These are phyloP conservation scores for Penicillium sp. DNA, from an alignment of 2,329 filamentous ascomycete genomes.

Conservation along the genomic window DNA sequence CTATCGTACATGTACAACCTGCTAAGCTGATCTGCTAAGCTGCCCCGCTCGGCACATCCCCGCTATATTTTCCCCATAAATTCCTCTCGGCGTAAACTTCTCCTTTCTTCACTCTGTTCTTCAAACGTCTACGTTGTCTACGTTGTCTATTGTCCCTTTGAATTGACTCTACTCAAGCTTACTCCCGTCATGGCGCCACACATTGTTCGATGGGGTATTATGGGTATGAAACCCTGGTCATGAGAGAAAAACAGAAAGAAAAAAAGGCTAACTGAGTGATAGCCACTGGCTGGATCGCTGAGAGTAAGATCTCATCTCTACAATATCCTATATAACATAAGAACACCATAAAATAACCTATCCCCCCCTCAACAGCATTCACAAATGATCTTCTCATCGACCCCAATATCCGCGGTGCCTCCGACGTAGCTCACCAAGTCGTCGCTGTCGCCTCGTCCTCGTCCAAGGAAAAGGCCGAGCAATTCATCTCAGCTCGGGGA, in stretches of 20 bases:
- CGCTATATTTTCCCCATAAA: slow-evolving; percentile 8
- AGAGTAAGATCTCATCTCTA: slow-evolving; percentile 27
- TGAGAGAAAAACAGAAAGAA: background rate
- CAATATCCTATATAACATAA: slow-evolving; percentile 1
- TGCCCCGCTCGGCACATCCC: slow-evolving; percentile 30
- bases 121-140: too few relatives aligned
- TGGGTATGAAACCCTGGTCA: slow-evolving; percentile 33
- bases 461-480: slow-evolving; percentile 64
- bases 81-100: background rate
- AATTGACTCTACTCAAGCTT: background rate
- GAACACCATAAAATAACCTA: background rate
- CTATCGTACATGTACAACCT: background rate
- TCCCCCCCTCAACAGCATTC: slow-evolving; percentile 49
- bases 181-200: slow-evolving; percentile 32
- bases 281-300: slow-evolving; percentile 48
- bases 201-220: slow-evolving; percentile 45
- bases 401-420: slow-evolving; percentile 65
- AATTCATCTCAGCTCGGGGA: slow-evolving; percentile 70
- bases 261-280: slow-evolving; percentile 18
- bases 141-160: background rate
- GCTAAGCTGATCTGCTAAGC: too few relatives aligned
- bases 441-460: slow-evolving; percentile 77
- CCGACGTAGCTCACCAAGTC: slow-evolving; percentile 72
- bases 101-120: background rate
- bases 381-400: slow-evolving; percentile 75